A percentile compares a stretch with the other conserved stretches of the same genome.
Conservation (phyloP, 345 rosid genomes). For the Syzygium aromaticum region DNA sequence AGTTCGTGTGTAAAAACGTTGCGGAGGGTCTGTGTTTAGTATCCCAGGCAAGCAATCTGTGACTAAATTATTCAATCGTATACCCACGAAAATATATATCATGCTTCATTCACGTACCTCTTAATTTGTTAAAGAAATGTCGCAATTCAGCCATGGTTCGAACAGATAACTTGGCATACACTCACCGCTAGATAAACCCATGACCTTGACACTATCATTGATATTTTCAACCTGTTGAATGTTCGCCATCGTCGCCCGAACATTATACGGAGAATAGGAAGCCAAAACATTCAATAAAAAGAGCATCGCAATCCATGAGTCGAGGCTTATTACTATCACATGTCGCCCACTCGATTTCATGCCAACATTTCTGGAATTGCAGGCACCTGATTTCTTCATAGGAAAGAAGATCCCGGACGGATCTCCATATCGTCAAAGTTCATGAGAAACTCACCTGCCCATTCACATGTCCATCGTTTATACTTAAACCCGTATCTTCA, state of each 20-base stretch:
- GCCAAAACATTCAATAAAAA: neutral
- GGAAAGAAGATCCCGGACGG: neutral
- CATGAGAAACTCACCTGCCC: constrained; percentile 27
- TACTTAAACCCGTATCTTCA: neutral
- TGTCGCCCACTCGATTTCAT: neutral
- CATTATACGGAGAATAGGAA: neutral
- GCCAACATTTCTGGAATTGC: neutral
- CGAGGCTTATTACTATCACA: neutral
- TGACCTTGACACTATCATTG: neutral
- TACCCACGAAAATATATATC: neutral
- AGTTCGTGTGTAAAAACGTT: neutral
- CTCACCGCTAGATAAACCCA: neutral
- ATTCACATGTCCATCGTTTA: constrained; percentile 29
- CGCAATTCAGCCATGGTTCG: neutral
- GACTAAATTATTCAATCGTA: neutral
- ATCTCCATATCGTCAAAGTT: constrained; percentile 3
- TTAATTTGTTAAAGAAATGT: neutral
- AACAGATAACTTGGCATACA: neutral
- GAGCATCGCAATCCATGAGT: neutral
- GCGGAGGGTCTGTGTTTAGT: neutral
- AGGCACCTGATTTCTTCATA: neutral
- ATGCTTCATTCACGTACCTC: neutral
- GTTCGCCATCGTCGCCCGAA: neutral
- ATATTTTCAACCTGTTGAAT: neutral
- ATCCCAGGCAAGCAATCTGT: neutral